Percentiles rank a stretch among this genome's conserved stretches.
Evolutionary conservation across 768 basidiomycete genomes (phyloP).

Genomic region (Rhodotorula kratochvilovae): DNA sequence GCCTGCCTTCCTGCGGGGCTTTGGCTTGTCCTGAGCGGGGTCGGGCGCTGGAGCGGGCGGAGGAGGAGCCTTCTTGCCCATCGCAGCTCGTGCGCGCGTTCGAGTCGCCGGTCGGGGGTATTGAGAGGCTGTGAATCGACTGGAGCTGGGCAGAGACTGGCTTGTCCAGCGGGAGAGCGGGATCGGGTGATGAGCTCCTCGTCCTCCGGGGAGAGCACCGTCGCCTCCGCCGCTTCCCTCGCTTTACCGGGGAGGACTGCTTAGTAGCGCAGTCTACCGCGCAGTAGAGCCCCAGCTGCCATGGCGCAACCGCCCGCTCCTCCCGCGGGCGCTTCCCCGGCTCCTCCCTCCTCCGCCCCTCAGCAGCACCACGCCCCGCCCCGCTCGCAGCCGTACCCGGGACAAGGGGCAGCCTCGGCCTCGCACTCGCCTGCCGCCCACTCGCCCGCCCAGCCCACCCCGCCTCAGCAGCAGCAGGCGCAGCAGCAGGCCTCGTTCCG

Average conservation of each 20-base stretch:
- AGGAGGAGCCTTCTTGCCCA: slow-evolving; percentile 14
- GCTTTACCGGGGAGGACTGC: too few species aligned
- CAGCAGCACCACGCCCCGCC: too few species aligned
- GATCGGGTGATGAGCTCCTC: too few species aligned
- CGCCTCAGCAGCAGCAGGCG: neutral
- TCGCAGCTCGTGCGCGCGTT: neutral
- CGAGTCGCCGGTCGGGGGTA: neutral
- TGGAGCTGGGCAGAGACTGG: too few species aligned
- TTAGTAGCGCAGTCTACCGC: too few species aligned
- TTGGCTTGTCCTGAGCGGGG: neutral
- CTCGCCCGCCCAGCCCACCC: neutral
- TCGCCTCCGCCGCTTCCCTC: neutral
- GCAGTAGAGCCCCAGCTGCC: too few species aligned
- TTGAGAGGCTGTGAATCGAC: too few species aligned
- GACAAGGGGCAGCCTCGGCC: neutral
- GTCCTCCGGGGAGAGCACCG: too few species aligned
- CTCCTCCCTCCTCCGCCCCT: too few species aligned
- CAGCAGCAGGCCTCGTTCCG: slow-evolving; percentile 18
- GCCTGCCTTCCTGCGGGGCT: slow-evolving; percentile 12
- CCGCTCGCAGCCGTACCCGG: neutral
- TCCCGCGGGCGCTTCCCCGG: neutral
- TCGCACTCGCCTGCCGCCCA: neutral
- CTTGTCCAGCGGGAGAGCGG: too few species aligned
- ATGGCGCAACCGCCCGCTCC: neutral
- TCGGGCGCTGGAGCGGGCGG: neutral